Evolutionary conservation across 2,329 filamentous ascomycete species (phyloP).

Genomic region (Aspergillus carbonarius): DNA sequence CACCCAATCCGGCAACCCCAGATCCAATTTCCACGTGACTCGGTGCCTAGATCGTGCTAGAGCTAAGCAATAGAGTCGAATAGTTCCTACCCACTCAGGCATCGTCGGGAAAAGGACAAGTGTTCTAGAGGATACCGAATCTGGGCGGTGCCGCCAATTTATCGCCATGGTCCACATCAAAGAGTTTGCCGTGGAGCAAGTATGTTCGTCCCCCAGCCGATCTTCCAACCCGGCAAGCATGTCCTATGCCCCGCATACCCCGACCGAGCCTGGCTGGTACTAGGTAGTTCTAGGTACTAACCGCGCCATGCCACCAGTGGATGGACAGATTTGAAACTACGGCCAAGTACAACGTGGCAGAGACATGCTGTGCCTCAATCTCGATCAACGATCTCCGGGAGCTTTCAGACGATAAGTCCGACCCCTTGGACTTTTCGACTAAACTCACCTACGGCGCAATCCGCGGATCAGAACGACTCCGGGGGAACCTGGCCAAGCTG

Average conservation of each 20-base stretch:
- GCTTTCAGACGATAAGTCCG: slow-evolving; percentile 51
- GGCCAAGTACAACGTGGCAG: slow-evolving; percentile 68
- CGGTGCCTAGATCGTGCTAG: background rate
- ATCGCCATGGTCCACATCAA: slow-evolving; percentile 42
- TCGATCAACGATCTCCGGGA: slow-evolving; percentile 66
- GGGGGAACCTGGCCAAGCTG: slow-evolving; percentile 31
- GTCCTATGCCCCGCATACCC: slow-evolving; percentile 6
- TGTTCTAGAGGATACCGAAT: background rate
- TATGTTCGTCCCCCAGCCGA: slow-evolving; percentile 35
- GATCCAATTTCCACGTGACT: background rate
- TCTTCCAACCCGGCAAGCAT: background rate
- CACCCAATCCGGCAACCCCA: background rate
- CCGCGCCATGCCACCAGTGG: slow-evolving; percentile 44
- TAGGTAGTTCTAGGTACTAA: too few relatives aligned
- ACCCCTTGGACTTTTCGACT: slow-evolving; percentile 23
- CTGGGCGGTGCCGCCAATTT: background rate
- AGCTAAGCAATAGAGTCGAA: background rate
- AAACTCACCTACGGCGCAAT: slow-evolving; percentile 31
- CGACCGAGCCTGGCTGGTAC: background rate
- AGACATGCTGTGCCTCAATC: slow-evolving; percentile 74
- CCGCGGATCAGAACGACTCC: slow-evolving; percentile 24
- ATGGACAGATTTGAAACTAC: slow-evolving; percentile 55
- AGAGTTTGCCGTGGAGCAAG: slow-evolving; percentile 63
- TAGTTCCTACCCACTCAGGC: background rate
- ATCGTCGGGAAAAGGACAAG: background rate